phyloP scores from a whole-genome alignment of 106 monocot genomes.

The Xerophyta viscosa region DNA sequence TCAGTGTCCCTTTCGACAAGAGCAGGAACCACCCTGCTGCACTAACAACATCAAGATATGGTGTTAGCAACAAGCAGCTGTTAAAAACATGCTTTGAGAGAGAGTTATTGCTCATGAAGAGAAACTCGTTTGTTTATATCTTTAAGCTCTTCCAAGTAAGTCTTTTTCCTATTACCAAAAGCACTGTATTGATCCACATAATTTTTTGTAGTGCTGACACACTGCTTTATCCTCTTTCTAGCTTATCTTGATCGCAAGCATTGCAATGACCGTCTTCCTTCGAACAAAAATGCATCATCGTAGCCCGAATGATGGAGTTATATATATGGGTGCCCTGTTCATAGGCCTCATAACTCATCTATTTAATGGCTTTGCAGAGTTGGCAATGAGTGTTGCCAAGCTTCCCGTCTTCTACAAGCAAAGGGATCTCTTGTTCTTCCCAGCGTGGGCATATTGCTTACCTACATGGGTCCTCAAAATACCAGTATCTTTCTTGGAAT shows the following conservation, averaged over 20 bases:
- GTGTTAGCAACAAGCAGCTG: conserved; percentile 41
- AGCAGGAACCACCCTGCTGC: conserved; percentile 57
- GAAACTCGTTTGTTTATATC: conserved; percentile 67
- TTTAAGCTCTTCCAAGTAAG: conserved; percentile 37
- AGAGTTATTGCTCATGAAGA: conserved; percentile 49
- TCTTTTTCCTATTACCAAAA: neutral
- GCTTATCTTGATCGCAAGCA: conserved; percentile 16
- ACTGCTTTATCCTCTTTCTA: conserved; percentile 8
- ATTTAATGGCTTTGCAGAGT: conserved; percentile 55
- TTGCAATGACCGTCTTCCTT: conserved; percentile 50
- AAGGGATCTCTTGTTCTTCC: conserved; percentile 52
- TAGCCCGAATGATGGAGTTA: conserved; percentile 16
- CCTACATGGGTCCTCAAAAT: conserved; percentile 65
- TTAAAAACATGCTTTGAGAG: conserved; percentile 40
- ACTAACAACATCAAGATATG: conserved; percentile 46
- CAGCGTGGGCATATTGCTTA: conserved; percentile 54
- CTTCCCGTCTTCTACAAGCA: conserved; percentile 75
- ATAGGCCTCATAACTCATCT: conserved; percentile 28
- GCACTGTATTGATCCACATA: neutral
- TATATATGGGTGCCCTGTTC: conserved; percentile 48
- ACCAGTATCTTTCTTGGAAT: conserved; percentile 46
- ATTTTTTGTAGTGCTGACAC: neutral
- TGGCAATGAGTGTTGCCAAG: conserved; percentile 55
- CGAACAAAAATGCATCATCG: conserved; percentile 44
- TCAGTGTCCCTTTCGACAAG: conserved; percentile 37